A percentile compares a stretch with the other conserved stretches of the same genome.
phyloP scores from a whole-genome alignment of 2,329 filamentous ascomycete genomes.

The Hypoxylon sp. region DNA sequence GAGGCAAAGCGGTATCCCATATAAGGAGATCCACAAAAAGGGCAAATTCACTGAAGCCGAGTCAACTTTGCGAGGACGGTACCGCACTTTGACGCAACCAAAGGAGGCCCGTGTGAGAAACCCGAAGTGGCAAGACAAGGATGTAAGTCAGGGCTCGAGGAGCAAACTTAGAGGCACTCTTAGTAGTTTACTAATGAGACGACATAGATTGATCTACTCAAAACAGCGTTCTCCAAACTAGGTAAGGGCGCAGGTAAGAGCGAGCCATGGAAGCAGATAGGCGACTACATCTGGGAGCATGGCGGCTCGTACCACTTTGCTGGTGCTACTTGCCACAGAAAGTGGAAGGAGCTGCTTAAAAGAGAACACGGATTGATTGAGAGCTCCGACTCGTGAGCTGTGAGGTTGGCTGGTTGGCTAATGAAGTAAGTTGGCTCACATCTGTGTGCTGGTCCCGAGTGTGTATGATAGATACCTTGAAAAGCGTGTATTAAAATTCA shows the following conservation, averaged over 20 bases:
- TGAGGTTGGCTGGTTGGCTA: constrained; percentile 6
- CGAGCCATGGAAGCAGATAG: constrained; percentile 68
- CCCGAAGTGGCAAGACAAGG: constrained; percentile 71
- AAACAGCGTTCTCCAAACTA: constrained; percentile 56
- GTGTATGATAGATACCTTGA: constrained; percentile 36
- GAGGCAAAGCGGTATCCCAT: constrained; percentile 69
- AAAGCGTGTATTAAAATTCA: constrained; percentile 37
- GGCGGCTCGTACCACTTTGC: constrained; percentile 71
- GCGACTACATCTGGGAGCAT: constrained; percentile 62
- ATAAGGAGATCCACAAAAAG: constrained; percentile 69
- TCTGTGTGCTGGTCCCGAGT: constrained; percentile 22
- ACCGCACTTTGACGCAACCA: constrained; percentile 72
- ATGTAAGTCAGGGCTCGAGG: constrained; percentile 64
- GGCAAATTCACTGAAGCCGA: constrained; percentile 73
- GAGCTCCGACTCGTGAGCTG: constrained; percentile 1
- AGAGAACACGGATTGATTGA: constrained; percentile 34
- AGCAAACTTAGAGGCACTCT: background rate
- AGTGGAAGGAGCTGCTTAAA: constrained; percentile 62
- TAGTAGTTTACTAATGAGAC: constrained; percentile 6
- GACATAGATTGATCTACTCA: constrained; percentile 59
- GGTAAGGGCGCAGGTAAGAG: constrained; percentile 53
- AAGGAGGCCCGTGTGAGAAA: constrained; percentile 72
- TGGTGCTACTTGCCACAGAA: constrained; percentile 68
- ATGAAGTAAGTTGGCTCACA: constrained; percentile 12
- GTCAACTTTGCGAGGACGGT: constrained; percentile 77